Percentiles rank a stretch among this genome's conserved stretches.
These are phyloP conservation scores for Tubosaeta sp. DNA, from an alignment of 768 basidiomycete species.

Conservation along the genomic window DNA sequence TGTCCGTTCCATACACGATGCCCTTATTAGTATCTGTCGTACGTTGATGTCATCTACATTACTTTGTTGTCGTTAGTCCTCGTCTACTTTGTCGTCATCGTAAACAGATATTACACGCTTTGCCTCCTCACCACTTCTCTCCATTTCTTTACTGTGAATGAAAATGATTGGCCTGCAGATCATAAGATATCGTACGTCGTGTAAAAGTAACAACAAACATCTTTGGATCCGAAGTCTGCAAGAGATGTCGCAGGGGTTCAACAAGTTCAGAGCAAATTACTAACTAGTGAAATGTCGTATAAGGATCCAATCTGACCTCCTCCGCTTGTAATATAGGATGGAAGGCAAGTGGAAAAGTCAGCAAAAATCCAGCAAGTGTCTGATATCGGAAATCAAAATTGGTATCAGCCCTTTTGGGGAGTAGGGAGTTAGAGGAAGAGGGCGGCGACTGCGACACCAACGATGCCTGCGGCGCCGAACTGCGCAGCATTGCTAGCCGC, in stretches of 20 bases:
- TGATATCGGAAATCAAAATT: slow-evolving; percentile 11
- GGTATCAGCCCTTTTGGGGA: slow-evolving; percentile 16
- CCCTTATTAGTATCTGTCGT: no score
- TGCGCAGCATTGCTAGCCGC: slow-evolving; percentile 42
- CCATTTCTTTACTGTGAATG: no score
- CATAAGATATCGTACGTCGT: not conserved
- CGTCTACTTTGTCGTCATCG: no score
- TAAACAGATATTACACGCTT: no score
- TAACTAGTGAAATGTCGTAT: not conserved
- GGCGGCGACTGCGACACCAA: slow-evolving; percentile 34
- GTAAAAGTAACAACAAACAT: not conserved
- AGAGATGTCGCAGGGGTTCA: slow-evolving; percentile 3
- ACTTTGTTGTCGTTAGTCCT: no score
- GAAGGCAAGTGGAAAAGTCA: slow-evolving; percentile 7
- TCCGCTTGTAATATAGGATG: slow-evolving; percentile 15
- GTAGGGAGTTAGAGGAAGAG: slow-evolving; percentile 32
- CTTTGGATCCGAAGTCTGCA: not conserved
- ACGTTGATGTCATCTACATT: no score
- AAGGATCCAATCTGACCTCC: not conserved
- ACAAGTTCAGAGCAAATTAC: slow-evolving; percentile 1
- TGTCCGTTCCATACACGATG: no score
- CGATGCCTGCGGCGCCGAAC: slow-evolving; percentile 39
- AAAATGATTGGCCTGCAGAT: not conserved
- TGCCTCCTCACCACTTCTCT: no score
- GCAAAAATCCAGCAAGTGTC: slow-evolving; percentile 11